A percentile compares a stretch with the other conserved stretches of the same genome.
These are phyloP conservation scores for Bryum argenteum DNA, from an alignment of 225 moss, liverwort and hornwort species.

Conservation along the genomic window DNA sequence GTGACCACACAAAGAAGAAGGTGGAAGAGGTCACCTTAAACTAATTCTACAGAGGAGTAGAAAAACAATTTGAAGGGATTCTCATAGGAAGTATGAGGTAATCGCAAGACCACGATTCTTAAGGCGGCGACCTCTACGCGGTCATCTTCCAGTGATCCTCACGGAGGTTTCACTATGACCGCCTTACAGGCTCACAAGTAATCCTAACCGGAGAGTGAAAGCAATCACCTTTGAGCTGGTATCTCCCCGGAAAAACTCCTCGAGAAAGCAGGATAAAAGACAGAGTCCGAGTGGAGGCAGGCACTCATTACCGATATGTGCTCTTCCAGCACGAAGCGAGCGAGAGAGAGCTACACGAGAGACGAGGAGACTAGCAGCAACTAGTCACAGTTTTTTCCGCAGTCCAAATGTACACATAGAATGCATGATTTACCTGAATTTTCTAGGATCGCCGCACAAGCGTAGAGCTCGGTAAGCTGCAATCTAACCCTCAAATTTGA, in stretches of 20 bases:
- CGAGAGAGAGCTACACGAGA: not conserved
- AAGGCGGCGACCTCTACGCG: not conserved
- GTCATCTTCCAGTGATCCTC: no score
- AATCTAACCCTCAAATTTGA: not conserved
- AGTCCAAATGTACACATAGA: not conserved
- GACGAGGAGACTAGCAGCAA: no score
- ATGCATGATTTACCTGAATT: not conserved
- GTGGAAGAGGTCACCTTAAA: no score
- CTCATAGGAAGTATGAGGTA: not conserved
- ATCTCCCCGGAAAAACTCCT: no score
- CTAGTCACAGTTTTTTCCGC: not conserved
- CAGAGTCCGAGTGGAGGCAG: not conserved
- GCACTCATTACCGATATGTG: not conserved
- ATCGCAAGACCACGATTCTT: not conserved
- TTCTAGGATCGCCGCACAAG: not conserved
- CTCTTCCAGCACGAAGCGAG: not conserved
- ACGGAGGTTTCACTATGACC: no score
- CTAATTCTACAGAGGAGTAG: not conserved
- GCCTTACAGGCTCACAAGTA: no score
- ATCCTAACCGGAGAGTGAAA: no score
- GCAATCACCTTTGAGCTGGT: no score
- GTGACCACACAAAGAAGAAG: no score
- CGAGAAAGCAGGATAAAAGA: not conserved
- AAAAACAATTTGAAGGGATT: not conserved
- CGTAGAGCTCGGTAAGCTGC: not conserved